Percentiles rank a stretch among this genome's conserved stretches.
Conservation (phyloP, 108 stramenopile genomes). For the Licmophora abbreviata region DNA sequence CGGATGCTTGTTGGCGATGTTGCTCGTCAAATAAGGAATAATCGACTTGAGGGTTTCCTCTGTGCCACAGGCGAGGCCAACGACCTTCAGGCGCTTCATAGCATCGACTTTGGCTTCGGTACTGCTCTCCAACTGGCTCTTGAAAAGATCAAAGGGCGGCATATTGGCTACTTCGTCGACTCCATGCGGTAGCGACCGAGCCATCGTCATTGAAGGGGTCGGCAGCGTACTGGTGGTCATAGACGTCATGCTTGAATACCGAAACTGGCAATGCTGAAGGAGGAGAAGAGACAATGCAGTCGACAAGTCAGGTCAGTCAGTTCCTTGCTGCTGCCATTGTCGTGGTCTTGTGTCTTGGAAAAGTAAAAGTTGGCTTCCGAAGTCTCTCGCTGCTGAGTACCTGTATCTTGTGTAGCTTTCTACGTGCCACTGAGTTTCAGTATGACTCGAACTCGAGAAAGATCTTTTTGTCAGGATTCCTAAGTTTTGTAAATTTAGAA, state of each 20-base stretch:
- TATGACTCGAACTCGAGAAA: too few species aligned
- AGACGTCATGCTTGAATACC: constrained; percentile 1
- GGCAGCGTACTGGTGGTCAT: constrained; percentile 11
- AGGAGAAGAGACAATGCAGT: too few species aligned
- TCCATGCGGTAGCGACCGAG: constrained; percentile 42
- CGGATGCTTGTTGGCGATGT: constrained; percentile 27
- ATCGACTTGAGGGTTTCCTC: constrained; percentile 40
- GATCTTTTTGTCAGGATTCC: too few species aligned
- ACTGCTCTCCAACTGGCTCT: constrained; percentile 53
- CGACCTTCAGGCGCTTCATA: constrained; percentile 77
- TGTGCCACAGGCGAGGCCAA: constrained; percentile 67
- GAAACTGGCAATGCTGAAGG: too few species aligned
- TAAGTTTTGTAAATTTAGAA: too few species aligned
- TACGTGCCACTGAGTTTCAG: too few species aligned
- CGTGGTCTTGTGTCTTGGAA: too few species aligned
- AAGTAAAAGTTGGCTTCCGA: too few species aligned
- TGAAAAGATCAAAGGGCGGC: constrained; percentile 68
- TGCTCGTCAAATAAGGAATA: constrained; percentile 52
- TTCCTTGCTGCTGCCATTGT: too few species aligned
- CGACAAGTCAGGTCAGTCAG: too few species aligned
- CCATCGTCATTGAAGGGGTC: constrained; percentile 60
- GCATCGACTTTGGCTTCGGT: constrained; percentile 78
- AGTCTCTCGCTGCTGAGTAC: too few species aligned
- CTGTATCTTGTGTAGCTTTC: too few species aligned
- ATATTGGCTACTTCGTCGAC: constrained; percentile 49